Evolutionary conservation across 2,329 filamentous ascomycete genomes (phyloP).

Genomic region (Sporothrix mexicana): DNA sequence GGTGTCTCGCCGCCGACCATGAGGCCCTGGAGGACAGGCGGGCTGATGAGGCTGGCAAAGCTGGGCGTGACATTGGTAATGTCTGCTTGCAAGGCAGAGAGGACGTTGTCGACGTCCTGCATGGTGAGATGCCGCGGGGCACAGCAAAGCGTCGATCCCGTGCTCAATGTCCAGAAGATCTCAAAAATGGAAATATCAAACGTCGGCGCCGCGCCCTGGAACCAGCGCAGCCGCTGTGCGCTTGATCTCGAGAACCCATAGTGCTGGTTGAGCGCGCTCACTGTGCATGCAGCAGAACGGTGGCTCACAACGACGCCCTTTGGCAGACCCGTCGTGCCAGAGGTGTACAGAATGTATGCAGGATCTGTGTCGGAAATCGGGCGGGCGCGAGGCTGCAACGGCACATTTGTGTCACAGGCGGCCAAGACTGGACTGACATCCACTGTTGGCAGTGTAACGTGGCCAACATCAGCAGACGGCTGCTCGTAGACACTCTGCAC

Average conservation of each 20-base stretch:
- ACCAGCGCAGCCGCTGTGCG: slow-evolving; percentile 44
- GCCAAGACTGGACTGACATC: neutral
- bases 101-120: slow-evolving; percentile 38
- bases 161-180: slow-evolving; percentile 39
- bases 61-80: slow-evolving; percentile 50
- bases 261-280: slow-evolving; percentile 42
- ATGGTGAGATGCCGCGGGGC: slow-evolving; percentile 43
- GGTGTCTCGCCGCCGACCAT: slow-evolving; percentile 45
- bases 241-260: slow-evolving; percentile 25
- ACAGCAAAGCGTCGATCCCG: slow-evolving; percentile 46
- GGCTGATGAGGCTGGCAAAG: slow-evolving; percentile 45
- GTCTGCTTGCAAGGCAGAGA: slow-evolving; percentile 44
- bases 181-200: slow-evolving; percentile 41
- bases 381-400: too few relatives aligned
- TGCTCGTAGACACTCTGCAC: too few relatives aligned
- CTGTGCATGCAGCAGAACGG: slow-evolving; percentile 43
- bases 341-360: slow-evolving; percentile 56
- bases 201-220: slow-evolving; percentile 47
- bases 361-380: neutral
- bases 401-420: neutral
- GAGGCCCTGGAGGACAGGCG: slow-evolving; percentile 42
- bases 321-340: slow-evolving; percentile 63
- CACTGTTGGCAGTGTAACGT: neutral
- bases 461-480: neutral
- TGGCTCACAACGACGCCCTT: slow-evolving; percentile 66